Evolutionary conservation across 2,329 filamentous ascomycete genomes (phyloP).

Genomic region (Exophiala spinifera): DNA sequence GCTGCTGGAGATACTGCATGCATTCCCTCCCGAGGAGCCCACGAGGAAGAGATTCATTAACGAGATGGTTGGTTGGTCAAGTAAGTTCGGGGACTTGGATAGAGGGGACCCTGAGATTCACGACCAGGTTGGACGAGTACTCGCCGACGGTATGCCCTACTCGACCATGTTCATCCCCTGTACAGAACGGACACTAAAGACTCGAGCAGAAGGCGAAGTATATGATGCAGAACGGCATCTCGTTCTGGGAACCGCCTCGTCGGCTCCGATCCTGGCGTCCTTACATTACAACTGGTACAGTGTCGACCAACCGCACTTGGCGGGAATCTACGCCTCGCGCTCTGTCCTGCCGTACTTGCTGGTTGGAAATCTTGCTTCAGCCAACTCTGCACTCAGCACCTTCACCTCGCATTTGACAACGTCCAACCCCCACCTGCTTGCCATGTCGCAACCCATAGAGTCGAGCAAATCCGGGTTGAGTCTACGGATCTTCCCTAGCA

Average conservation of each 20-base stretch:
- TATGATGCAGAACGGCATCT: slow-evolving; percentile 94
- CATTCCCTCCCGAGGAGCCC: slow-evolving; percentile 80
- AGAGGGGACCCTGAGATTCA: slow-evolving; percentile 92
- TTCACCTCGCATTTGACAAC: slow-evolving; percentile 65
- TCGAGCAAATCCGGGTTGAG: slow-evolving; percentile 62
- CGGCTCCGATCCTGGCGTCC: slow-evolving; percentile 71
- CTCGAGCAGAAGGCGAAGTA: slow-evolving; percentile 68
- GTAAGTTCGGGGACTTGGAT: slow-evolving; percentile 72
- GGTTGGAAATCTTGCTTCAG: slow-evolving; percentile 83
- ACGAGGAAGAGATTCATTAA: slow-evolving; percentile 88
- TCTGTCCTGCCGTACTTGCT: slow-evolving; percentile 88
- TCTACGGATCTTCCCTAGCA: slow-evolving; percentile 76
- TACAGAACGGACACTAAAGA: slow-evolving; percentile 11
- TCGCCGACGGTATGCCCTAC: slow-evolving; percentile 65
- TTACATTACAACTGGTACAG: slow-evolving; percentile 95
- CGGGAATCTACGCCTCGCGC: slow-evolving; percentile 79
- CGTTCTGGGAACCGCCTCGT: slow-evolving; percentile 72
- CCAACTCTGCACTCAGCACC: slow-evolving; percentile 74
- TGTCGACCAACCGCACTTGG: slow-evolving; percentile 81
- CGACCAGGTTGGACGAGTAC: slow-evolving; percentile 82
- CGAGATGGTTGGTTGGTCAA: slow-evolving; percentile 84
- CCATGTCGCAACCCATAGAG: slow-evolving; percentile 72
- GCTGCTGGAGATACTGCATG: slow-evolving; percentile 71
- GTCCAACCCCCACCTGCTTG: slow-evolving; percentile 55
- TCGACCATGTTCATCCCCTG: background rate